phyloP scores from a whole-genome alignment of 2,329 filamentous ascomycete species.

The Neopestalotiopsis clavispora region DNA sequence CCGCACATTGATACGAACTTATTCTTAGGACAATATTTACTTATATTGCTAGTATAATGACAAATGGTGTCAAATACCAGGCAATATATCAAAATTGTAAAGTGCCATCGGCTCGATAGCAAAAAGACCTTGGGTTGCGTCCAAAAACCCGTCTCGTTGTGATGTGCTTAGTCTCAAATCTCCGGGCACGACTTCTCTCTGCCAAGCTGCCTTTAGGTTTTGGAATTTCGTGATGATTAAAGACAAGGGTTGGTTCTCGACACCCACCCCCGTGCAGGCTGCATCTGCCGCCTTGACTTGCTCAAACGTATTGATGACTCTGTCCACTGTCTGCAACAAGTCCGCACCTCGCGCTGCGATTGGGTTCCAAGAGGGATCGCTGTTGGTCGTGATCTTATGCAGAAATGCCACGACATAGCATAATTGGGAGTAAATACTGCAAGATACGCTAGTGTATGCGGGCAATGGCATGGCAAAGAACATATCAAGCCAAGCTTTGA shows the following conservation, averaged over 20 bases:
- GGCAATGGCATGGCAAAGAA: constrained; percentile 36
- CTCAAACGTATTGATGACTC: constrained; percentile 21
- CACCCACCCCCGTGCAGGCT: constrained; percentile 13
- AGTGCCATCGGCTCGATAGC: constrained; percentile 5
- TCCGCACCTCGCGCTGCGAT: constrained; percentile 37
- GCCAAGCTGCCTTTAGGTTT: constrained; percentile 20
- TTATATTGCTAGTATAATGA: background rate
- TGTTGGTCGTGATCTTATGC: constrained; percentile 36
- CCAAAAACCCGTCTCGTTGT: constrained; percentile 8
- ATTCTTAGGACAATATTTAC: too few species aligned
- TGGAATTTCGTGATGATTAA: constrained; percentile 18
- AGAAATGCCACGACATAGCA: constrained; percentile 38
- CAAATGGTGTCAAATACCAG: background rate
- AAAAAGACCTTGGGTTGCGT: constrained; percentile 9
- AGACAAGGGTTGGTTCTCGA: constrained; percentile 20
- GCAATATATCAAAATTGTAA: background rate
- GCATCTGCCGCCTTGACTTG: constrained; percentile 18
- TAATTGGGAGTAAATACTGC: constrained; percentile 39
- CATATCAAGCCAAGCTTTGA: constrained; percentile 35
- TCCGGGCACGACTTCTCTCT: constrained; percentile 11
- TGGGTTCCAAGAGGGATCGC: constrained; percentile 46
- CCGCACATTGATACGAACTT: too few species aligned
- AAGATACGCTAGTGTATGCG: constrained; percentile 37
- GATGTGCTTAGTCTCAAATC: constrained; percentile 13
- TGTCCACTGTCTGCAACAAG: constrained; percentile 31